These are phyloP conservation scores for Beauveria brongniartii DNA, from an alignment of 2,329 filamentous ascomycete species.

Conservation along the genomic window DNA sequence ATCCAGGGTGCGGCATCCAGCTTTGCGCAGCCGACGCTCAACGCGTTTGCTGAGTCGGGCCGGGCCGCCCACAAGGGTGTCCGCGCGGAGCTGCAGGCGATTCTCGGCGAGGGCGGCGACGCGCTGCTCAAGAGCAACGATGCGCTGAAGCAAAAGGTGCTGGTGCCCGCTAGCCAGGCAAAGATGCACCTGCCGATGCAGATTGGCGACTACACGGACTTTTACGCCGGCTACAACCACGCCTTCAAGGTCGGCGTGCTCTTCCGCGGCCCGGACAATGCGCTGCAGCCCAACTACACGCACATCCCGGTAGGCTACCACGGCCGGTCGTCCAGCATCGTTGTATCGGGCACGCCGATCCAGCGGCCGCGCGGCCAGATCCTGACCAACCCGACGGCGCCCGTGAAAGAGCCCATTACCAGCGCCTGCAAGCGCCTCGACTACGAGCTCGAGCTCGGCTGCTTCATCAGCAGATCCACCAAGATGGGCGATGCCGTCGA, in stretches of 20 bases:
- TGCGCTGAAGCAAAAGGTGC: constrained; percentile 20
- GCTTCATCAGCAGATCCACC: constrained; percentile 62
- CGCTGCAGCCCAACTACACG: constrained; percentile 73
- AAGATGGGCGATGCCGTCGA: constrained; percentile 57
- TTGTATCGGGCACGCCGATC: constrained; percentile 66
- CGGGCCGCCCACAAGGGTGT: constrained; percentile 61
- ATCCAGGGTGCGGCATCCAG: constrained; percentile 27
- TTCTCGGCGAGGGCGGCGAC: constrained; percentile 46
- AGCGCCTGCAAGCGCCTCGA: constrained; percentile 57
- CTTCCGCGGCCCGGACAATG: constrained; percentile 65
- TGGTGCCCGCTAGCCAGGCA: constrained; percentile 35
- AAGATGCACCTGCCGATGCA: constrained; percentile 64
- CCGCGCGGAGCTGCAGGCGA: constrained; percentile 59
- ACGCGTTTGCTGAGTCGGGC: constrained; percentile 64
- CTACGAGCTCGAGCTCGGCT: constrained; percentile 71
- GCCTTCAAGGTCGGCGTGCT: constrained; percentile 62
- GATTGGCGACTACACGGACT: constrained; percentile 80
- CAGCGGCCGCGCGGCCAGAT: constrained; percentile 68
- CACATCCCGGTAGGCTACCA: constrained; percentile 78
- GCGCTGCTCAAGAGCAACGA: constrained; percentile 29
- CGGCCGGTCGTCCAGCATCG: constrained; percentile 66
- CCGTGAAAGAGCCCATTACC: constrained; percentile 49
- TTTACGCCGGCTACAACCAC: constrained; percentile 74
- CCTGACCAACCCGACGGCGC: constrained; percentile 37
- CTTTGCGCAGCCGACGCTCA: constrained; percentile 46